These are phyloP conservation scores for Pestalotiopsis sp. DNA, from an alignment of 2,329 filamentous ascomycete species.

Conservation along the genomic window DNA sequence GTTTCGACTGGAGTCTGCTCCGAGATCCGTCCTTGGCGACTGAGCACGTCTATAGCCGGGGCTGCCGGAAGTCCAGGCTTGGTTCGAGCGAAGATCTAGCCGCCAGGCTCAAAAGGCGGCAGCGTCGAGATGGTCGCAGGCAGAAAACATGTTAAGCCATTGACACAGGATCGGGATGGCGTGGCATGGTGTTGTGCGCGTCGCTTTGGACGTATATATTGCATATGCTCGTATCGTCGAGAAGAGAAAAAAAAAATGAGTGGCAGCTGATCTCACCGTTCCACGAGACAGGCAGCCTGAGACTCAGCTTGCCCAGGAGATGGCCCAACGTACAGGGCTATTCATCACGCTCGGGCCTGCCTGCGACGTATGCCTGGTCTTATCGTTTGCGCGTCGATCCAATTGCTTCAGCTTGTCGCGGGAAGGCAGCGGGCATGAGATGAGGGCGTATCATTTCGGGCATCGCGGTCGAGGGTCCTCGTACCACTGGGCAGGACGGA, in stretches of 20 bases:
- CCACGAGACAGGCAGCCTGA: constrained; percentile 27
- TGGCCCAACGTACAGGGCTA: constrained; percentile 20
- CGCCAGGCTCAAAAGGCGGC: background rate
- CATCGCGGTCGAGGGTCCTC: background rate
- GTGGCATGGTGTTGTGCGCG: background rate
- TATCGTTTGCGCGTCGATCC: background rate
- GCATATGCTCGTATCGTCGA: constrained; percentile 16
- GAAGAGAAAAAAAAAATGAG: constrained; percentile 23
- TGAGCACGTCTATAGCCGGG: constrained; percentile 27
- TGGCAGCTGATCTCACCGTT: constrained; percentile 34
- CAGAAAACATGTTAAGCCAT: constrained; percentile 16
- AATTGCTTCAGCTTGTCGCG: background rate
- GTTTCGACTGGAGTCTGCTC: constrained; percentile 20
- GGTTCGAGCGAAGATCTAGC: background rate
- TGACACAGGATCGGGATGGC: constrained; percentile 15
- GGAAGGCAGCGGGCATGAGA: background rate
- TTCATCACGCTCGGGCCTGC: constrained; percentile 23
- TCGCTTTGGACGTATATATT: background rate
- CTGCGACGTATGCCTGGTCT: constrained; percentile 26
- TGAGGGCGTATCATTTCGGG: background rate
- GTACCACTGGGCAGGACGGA: constrained; percentile 25
- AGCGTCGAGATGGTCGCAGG: constrained; percentile 25
- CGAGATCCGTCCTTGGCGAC: constrained; percentile 17
- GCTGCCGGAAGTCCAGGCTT: constrained; percentile 24
- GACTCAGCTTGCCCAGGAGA: constrained; percentile 21